These are phyloP conservation scores for Penicillium chermesinum DNA, from an alignment of 495 filamentous ascomycete species.

Conservation along the genomic window DNA sequence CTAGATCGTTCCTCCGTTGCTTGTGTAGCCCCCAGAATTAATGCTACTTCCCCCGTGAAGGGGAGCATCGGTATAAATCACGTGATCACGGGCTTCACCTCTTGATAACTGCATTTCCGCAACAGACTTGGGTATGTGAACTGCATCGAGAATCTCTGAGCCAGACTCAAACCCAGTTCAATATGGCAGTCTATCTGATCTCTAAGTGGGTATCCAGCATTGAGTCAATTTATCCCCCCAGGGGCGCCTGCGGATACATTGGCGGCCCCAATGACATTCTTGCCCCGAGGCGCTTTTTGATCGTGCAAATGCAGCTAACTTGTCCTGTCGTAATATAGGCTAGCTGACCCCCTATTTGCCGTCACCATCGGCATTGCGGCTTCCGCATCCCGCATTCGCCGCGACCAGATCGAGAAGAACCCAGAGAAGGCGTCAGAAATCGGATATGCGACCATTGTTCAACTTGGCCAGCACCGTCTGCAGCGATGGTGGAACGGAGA, in stretches of 20 bases:
- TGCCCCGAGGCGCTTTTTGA: too few species aligned
- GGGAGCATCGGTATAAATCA: too few species aligned
- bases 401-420: constrained; percentile 67
- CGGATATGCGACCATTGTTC: constrained; percentile 24
- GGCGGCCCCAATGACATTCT: too few species aligned
- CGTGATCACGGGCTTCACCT: neutral
- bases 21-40: too few species aligned
- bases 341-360: constrained; percentile 83
- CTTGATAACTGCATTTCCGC: neutral
- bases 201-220: constrained; percentile 30
- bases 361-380: constrained; percentile 68
- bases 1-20: neutral
- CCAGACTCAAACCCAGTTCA: neutral
- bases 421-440: constrained; percentile 31
- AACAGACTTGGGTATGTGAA: too few species aligned
- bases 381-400: constrained; percentile 55
- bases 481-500: constrained; percentile 45
- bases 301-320: too few species aligned
- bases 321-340: constrained; percentile 33
- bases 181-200: constrained; percentile 38
- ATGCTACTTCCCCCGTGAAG: too few species aligned
- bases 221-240: neutral
- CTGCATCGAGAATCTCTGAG: neutral
- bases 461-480: constrained; percentile 29
- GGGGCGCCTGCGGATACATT: too few species aligned